Evolutionary conservation across 2,329 filamentous ascomycete genomes (phyloP), one percentile per base, ranked within the genome.

Genomic region (Immersiporthe knoxdaviesiana): DNA sequence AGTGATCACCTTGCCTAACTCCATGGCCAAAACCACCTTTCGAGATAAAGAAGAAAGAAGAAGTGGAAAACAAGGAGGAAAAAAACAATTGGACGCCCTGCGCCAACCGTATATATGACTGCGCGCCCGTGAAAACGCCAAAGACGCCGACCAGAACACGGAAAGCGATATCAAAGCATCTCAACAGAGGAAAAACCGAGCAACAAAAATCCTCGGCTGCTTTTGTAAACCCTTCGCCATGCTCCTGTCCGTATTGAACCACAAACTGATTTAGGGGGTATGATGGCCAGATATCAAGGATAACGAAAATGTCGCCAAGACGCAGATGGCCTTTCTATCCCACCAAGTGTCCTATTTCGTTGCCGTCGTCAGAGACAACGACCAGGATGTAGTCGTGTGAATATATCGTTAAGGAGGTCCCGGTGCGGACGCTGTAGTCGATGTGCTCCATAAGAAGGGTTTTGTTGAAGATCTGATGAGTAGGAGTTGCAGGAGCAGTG

Each of bases 221-320:
- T 69, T 71, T 63, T 70, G 62, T 65, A 41, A 65, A 71, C 56
- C 67, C 67, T 58, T 69, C 64, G 56, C 64, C 63, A 61, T 67
- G 62, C 64, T 68, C 65, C 60, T 59, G 61, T 47, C 59, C 61
- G 54, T 69, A 63, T 47, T 65, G 67, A 62, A 58, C 64, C 61
- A 65, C 44, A 61, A 47, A 39, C 37, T 50, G 47, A 59, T 32
- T 32, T 39, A 68, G 44, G 59, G n/a, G 56, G 59, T 69, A 71
- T 67, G 67, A 62, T 66, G 60, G 63, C 61, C 56, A 69, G 52
- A 65, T 67, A 65, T 65, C 61, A 52, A 67, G 37, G 54, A 61
- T 37, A 56, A 58, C 66, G 66, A 47, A 35, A 66, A 50, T 68
- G 63, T 59, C 44, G 63, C 59, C 50, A 52, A 66, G 41, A 65